Evolutionary conservation across 805 yeast species (phyloP), one percentile per base, ranked within the genome.

Genomic region (Blastobotrys attinorum): DNA sequence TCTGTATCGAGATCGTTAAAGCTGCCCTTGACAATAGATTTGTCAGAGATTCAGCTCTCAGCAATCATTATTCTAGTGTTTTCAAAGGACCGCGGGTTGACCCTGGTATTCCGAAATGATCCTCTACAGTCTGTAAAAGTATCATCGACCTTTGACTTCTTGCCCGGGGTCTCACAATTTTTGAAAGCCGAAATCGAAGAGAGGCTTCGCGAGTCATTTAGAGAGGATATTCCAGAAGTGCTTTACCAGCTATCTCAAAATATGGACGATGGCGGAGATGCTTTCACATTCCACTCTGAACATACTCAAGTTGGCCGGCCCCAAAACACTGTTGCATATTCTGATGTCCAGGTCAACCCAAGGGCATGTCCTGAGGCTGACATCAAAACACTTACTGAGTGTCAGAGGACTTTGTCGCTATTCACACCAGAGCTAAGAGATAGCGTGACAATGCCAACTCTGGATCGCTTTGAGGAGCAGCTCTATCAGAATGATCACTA

Each of bases 221-320:
- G 49, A 18, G 64, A 62, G 27, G 67, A 62, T 44, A 49, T 62
- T 13, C 67, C 65, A 25, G 63, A 59, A 37, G 49, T 56, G 17
- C 46, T 61, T 17, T 57, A 61, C 53, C 48, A 57, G 29, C 44
- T 53, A 39, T 53, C 59, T 18, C 52, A 46, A 31, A 51, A 57
- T n/a, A 11, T 31, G 20, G 22, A 23, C 31, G 39, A 31, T 15
- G 33, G n/a, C n/a, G n/a, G n/a, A n/a, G n/a, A n/a, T n/a, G n/a
- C n/a, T n/a, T n/a, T n/a, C n/a, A n/a, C n/a, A n/a, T n/a, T n/a
- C n/a, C n/a, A n/a, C n/a, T n/a, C n/a, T n/a, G n/a, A n/a, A n/a
- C n/a, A n/a, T n/a, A n/a, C n/a, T n/a, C n/a, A n/a, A n/a, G n/a
- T n/a, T n/a, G n/a, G n/a, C n/a, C n/a, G n/a, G n/a, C n/a, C n/a